Evolutionary conservation across 306 rosid genomes (phyloP), one percentile per base, ranked within the genome.

Genomic region (Comarum palustre): DNA sequence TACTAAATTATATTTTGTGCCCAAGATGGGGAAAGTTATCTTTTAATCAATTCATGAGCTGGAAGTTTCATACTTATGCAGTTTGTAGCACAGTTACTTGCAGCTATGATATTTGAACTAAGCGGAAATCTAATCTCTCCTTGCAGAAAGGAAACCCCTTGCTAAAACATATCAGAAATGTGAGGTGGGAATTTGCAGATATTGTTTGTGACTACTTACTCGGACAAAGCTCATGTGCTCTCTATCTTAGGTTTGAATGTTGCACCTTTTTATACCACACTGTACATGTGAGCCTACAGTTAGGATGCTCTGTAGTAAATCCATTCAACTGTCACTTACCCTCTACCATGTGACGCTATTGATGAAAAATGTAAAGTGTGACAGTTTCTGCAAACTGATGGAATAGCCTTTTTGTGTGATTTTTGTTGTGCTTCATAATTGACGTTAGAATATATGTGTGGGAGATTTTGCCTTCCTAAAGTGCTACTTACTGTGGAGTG

Each of bases 111-210:
- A 3, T 55, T 45, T 63, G 47, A 19, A 78, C 32, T 51, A 48
- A 64, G 57, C 17, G 43, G 61, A 32, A 11, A 51, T 68, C 42
- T 29, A 1, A 29, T 31, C 73, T 51, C 27, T 50, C 54, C 43
- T 32, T 78, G 77, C 86, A 94, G 98, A 94, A 88, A 74, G 97
- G 98, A 68, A 94, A 94, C 70, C 96, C 97, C 5, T 81, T 94
- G 83, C 98, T 94, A 72, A 94, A 89, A 82, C 87, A 94, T 77
- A 89, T 94, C 79, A 86, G 98, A 86, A 94, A 94, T 59, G 98
- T 89, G 75, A 89, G 71, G 80, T 94, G 97, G 98, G 75, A 77
- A 51, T 94, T 94, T 85, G 95, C 96, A n/a, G 98, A 94, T 86
- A 32, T 94, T 73, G 84, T 80, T 46, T 92, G 97, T 77, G 98